phyloP scores from a whole-genome alignment of 2,329 filamentous ascomycete genomes.

The Parastagonospora avenae region DNA sequence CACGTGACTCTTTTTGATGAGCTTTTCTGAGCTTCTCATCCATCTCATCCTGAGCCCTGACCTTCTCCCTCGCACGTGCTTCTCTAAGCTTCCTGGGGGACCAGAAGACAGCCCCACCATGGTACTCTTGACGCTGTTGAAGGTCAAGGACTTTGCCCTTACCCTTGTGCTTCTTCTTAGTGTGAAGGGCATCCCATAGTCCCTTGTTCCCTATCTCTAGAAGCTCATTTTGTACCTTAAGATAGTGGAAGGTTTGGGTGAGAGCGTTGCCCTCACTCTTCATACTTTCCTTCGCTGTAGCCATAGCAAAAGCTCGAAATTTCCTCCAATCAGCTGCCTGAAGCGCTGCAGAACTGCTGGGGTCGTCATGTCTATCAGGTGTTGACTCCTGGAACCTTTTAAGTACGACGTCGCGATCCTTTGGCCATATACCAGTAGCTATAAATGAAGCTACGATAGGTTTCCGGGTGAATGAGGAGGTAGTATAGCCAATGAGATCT shows the following conservation, averaged over 20 bases:
- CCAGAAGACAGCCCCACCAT: slow-evolving; percentile 12
- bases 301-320: no score
- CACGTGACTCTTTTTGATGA: background rate
- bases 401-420: no score
- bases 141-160: slow-evolving; percentile 8
- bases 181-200: slow-evolving; percentile 9
- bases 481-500: slow-evolving; percentile 3
- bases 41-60: background rate
- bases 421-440: background rate
- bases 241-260: no score
- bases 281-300: no score
- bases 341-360: no score
- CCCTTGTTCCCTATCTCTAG: slow-evolving; percentile 1
- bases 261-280: no score
- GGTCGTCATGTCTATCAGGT: no score
- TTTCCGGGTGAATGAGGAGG: slow-evolving; percentile 7
- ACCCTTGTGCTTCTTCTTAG: slow-evolving; percentile 10
- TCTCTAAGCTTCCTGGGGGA: slow-evolving; percentile 3
- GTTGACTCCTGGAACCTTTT: no score
- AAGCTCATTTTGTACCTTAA: no score
- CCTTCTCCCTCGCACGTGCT: no score
- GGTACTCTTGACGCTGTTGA: slow-evolving; percentile 3
- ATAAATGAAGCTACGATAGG: background rate
- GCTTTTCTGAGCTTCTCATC: background rate
- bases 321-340: slow-evolving; percentile 2